These are phyloP conservation scores for Chrysanthemum seticuspe DNA, from an alignment of 129 eudicot genomes.

Conservation along the genomic window DNA sequence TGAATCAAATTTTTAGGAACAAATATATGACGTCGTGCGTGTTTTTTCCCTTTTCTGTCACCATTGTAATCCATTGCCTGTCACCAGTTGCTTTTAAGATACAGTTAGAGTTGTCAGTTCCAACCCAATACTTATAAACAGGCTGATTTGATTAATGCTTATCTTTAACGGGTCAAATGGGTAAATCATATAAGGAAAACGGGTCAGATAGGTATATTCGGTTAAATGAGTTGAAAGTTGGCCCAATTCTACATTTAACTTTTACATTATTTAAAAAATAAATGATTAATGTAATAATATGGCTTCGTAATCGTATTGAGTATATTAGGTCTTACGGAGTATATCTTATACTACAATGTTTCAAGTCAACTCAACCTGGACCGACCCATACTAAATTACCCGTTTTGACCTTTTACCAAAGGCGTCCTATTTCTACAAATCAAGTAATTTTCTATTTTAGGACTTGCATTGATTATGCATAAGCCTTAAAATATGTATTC, in stretches of 20 bases:
- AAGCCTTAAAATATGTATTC: background rate
- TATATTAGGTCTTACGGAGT: background rate
- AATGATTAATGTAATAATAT: background rate
- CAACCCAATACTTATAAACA: background rate
- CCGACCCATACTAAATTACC: background rate
- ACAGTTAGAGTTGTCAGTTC: background rate
- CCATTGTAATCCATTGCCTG: background rate
- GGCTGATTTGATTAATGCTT: background rate
- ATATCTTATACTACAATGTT: background rate
- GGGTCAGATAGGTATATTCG: too few relatives aligned
- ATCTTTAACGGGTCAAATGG: slow-evolving; percentile 1
- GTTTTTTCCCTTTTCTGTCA: background rate
- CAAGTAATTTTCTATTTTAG: background rate
- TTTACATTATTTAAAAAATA: background rate
- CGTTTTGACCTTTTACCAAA: background rate
- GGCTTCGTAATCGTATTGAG: background rate
- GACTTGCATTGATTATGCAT: slow-evolving; percentile 1
- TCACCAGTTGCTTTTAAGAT: slow-evolving; percentile 16
- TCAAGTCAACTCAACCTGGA: background rate
- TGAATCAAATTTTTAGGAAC: background rate
- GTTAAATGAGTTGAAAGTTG: background rate
- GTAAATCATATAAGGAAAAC: background rate
- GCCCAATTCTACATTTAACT: background rate
- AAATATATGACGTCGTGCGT: background rate
- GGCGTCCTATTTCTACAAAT: background rate